phyloP scores from a whole-genome alignment of 2,329 filamentous ascomycete species.

The Fusarium illudens region DNA sequence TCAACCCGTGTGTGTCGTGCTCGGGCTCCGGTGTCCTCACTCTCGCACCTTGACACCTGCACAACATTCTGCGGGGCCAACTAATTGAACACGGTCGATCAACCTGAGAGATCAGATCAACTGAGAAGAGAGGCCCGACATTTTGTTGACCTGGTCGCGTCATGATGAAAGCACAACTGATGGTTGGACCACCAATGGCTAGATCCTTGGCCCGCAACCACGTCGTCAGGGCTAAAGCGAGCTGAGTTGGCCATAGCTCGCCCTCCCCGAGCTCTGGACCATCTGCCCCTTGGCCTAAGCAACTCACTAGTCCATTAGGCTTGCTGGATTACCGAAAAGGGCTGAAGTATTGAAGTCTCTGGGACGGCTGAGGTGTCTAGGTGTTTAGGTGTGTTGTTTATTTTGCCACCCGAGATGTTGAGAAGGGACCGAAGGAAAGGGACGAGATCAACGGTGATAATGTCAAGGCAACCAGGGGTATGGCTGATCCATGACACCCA shows the following conservation, averaged over 20 bases:
- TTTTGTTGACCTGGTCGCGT: constrained; percentile 11
- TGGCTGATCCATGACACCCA: constrained; percentile 21
- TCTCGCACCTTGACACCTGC: constrained; percentile 8
- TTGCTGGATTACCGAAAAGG: constrained; percentile 28
- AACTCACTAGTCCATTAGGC: constrained; percentile 13
- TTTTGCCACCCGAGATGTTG: not conserved
- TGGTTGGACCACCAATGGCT: constrained; percentile 17
- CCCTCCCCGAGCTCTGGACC: constrained; percentile 11
- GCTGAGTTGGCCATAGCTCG: constrained; percentile 4
- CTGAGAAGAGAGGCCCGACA: not conserved
- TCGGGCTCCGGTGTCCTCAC: constrained; percentile 16
- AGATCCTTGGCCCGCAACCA: constrained; percentile 21
- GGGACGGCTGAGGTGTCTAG: constrained; percentile 21
- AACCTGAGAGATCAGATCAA: no score
- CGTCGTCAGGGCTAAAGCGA: constrained; percentile 16
- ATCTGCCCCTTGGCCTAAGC: constrained; percentile 36
- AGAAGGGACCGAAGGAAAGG: not conserved
- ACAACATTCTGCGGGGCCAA: constrained; percentile 30
- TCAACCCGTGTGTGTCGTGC: constrained; percentile 11
- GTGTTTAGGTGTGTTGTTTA: not conserved
- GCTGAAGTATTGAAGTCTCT: constrained; percentile 26
- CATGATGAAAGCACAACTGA: constrained; percentile 29
- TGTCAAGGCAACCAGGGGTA: not conserved
- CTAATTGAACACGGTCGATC: not conserved
- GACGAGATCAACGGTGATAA: not conserved